A percentile compares a stretch with the other conserved stretches of the same genome.
phyloP scores from a whole-genome alignment of 495 filamentous ascomycete genomes.

The Lophiotrema nucula region DNA sequence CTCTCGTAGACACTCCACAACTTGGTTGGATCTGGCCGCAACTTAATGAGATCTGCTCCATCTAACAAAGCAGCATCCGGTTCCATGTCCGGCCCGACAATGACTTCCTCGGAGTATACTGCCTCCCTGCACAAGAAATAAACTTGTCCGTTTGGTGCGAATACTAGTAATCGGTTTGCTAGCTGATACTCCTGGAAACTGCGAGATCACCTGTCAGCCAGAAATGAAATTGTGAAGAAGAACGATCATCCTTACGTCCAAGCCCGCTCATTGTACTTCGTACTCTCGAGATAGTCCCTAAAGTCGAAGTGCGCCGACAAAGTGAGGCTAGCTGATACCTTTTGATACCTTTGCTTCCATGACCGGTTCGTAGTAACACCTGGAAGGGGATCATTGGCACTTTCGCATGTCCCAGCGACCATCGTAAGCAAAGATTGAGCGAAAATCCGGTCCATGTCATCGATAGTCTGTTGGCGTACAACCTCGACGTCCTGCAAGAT shows the following conservation, averaged over 20 bases:
- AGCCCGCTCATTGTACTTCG: slow-evolving; percentile 14
- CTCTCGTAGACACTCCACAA: not conserved
- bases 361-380: slow-evolving; percentile 2
- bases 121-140: slow-evolving; percentile 14
- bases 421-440: slow-evolving; percentile 20
- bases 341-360: not conserved
- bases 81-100: not conserved
- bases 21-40: not conserved
- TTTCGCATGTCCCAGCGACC: slow-evolving; percentile 5
- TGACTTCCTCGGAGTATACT: slow-evolving; percentile 16
- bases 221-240: too few relatives aligned
- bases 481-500: slow-evolving; percentile 28
- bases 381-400: slow-evolving; percentile 9
- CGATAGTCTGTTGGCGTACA: not conserved
- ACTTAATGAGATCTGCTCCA: not conserved
- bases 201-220: too few relatives aligned
- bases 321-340: not conserved
- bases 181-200: slow-evolving; percentile 18
- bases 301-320: slow-evolving; percentile 4
- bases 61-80: slow-evolving; percentile 8
- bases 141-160: slow-evolving; percentile 10
- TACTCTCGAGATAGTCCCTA: slow-evolving; percentile 3
- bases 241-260: too few relatives aligned
- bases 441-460: slow-evolving; percentile 30
- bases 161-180: slow-evolving; percentile 6